A percentile compares a stretch with the other conserved stretches of the same genome.
Evolutionary conservation across 257 asterid genomes (phyloP).

Genomic region (Voacanga thouarsii): DNA sequence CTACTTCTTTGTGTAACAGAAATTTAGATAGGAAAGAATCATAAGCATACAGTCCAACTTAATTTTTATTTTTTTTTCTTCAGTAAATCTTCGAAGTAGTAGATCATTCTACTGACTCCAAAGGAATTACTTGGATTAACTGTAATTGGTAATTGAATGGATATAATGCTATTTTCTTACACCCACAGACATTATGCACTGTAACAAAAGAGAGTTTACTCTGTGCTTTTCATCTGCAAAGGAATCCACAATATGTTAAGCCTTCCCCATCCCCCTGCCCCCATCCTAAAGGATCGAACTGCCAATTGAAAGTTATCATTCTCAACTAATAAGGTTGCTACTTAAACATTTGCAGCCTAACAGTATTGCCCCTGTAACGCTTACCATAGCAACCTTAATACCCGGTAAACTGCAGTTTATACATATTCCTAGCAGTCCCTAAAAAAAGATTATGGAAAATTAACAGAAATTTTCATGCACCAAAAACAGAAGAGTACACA

Average conservation of each 20-base stretch:
- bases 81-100: background rate
- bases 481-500: too few species aligned
- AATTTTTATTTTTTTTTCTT: too few species aligned
- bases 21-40: constrained; percentile 32
- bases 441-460: background rate
- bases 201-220: background rate
- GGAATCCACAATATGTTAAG: too few species aligned
- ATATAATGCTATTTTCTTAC: background rate
- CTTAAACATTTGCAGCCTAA: background rate
- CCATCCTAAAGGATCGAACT: background rate
- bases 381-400: background rate
- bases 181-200: background rate
- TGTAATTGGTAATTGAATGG: background rate
- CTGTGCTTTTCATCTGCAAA: background rate
- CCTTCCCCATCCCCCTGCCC: too few species aligned
- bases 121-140: background rate
- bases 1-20: constrained; percentile 85
- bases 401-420: background rate
- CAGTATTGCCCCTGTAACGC: too few species aligned
- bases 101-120: background rate
- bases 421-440: background rate
- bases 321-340: background rate
- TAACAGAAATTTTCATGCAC: background rate
- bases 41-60: constrained; percentile 2
- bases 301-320: background rate